These are phyloP conservation scores for Porpolomopsis calyptriformis DNA, from an alignment of 768 basidiomycete genomes.

Conservation along the genomic window DNA sequence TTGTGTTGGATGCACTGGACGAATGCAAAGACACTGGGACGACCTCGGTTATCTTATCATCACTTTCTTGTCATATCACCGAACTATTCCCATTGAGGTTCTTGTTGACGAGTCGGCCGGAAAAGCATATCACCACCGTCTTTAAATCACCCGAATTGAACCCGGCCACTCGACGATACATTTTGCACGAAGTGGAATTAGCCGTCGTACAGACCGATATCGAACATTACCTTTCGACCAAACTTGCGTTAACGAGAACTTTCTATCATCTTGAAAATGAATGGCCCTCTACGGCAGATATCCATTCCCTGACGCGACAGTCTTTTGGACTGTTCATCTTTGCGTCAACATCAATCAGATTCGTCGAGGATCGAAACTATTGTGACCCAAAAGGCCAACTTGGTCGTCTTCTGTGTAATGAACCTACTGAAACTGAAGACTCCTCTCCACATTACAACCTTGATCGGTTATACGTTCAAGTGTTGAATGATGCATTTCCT, in stretches of 20 bases:
- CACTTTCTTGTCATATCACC: background rate
- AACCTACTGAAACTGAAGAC: background rate
- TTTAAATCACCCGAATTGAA: background rate
- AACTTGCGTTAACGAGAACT: constrained; percentile 11
- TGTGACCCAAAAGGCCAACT: constrained; percentile 8
- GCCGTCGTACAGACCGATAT: constrained; percentile 11
- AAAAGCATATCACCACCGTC: constrained; percentile 13
- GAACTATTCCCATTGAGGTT: constrained; percentile 9
- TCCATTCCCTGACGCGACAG: constrained; percentile 12
- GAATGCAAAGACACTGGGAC: constrained; percentile 14
- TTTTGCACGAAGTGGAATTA: background rate
- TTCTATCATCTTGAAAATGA: background rate
- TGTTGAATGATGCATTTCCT: background rate
- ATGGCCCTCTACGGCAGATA: constrained; percentile 15
- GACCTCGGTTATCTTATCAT: constrained; percentile 4
- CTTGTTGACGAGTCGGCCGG: constrained; percentile 21
- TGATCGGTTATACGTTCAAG: background rate
- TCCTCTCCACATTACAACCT: background rate
- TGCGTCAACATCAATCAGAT: constrained; percentile 18
- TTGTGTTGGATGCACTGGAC: constrained; percentile 21
- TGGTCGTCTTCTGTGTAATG: constrained; percentile 4
- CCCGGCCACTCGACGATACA: background rate
- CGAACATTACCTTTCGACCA: constrained; percentile 8
- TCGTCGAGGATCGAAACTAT: constrained; percentile 10
- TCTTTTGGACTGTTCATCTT: constrained; percentile 20